Evolutionary conservation across 1,284 basidiomycete species (phyloP), one percentile per base, ranked within the genome.

Genomic region (Moesziomyces globuligerus): DNA sequence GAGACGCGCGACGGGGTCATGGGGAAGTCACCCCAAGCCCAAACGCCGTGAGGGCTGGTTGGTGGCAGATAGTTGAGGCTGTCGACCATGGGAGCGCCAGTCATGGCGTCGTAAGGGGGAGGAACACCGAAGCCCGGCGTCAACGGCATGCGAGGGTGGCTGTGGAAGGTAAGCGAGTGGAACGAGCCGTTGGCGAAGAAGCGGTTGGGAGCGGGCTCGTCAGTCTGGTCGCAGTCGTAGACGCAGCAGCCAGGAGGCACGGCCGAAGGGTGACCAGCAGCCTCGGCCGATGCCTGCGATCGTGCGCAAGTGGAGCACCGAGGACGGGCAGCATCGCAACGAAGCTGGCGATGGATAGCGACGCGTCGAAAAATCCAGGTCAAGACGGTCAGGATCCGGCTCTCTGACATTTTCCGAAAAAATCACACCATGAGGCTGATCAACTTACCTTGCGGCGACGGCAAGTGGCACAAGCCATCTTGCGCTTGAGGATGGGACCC

Each of bases 111-210:
- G 48, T 50, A 64, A 0, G 59, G 41, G 32, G 47, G 28, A 25
- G 67, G 67, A 28, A 69, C 42, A 36, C 60, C 60, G 13, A 50
- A 70, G 18, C 67, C 59, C 20, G 67, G 67, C 6, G 61, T 54
- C 56, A 62, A 32, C 20, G 68, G 68, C 68, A 66, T 53, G 44
- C 68, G 62, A 20, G 57, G 56, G 51, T 58, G 61, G 51, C 61
- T 71, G 61, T 71, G 68, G 61, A 71, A 71, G 48, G 68, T 71
- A 50, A 71, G 68, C 40, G 68, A 64, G 54, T 71, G 68, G 54
- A 71, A 66, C 25, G 68, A 66, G 23, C 68, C 68, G 51, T 71
- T 71, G 43, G 61, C 43, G 25, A 71, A 66, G 58, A 71, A 71
- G 43, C 68, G 61, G 50, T 66, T 66, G 39, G 52, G 57, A 17